Base-by-base conservation (phyloP, 805 yeast species). In the Danielia reshetovae region DNA sequence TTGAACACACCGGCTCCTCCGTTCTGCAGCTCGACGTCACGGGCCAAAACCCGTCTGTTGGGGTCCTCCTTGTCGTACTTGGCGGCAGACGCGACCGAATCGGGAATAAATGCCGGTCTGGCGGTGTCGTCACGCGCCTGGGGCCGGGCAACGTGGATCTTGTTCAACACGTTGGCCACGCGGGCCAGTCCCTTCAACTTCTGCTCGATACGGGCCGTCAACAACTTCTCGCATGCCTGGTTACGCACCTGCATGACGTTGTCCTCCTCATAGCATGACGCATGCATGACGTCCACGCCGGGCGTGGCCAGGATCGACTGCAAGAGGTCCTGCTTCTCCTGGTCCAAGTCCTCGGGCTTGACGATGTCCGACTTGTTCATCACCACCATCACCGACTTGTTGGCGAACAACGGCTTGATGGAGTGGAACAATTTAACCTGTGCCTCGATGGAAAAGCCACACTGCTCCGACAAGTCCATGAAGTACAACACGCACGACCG, bases 1-100 rank as follows among this genome's bases (percentile, higher is more conserved):
- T 88, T 93, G 73, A 68, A 93, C 23, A 93, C 98, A 73, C 98
- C 98, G 28, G 98, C 97, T 59, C 98, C 98, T 58, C 98, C 98
- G 54, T 93, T 86, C 59, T 84, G 96, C 32, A 75, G 82, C 68
- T 93, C 98, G 43, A 88, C 71, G 57, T 93, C 97, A 55, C 86
- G 77, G 25, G 95, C 88, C 53, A 93, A 74, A 48, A 54, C 72
- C 57, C 88, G 77, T 61, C 95, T 79, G 55, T 83, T 74, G 46
- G 95, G 93, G 63, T 87, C 96, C 48, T 74, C 73, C 15, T 72
- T 60, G 62, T 86, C 93, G 57, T 83, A 88, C 62, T 81, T 84
- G 55, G 68, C 72, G 52, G 77, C 50, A 11, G 45, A 48, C 52
- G 72, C 71, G 43, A 75, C 84, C 21, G 77, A 81, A 24, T 84